Evolutionary conservation across 768 basidiomycete genomes (phyloP).

Genomic region (Coprinopsis strossmayeri): DNA sequence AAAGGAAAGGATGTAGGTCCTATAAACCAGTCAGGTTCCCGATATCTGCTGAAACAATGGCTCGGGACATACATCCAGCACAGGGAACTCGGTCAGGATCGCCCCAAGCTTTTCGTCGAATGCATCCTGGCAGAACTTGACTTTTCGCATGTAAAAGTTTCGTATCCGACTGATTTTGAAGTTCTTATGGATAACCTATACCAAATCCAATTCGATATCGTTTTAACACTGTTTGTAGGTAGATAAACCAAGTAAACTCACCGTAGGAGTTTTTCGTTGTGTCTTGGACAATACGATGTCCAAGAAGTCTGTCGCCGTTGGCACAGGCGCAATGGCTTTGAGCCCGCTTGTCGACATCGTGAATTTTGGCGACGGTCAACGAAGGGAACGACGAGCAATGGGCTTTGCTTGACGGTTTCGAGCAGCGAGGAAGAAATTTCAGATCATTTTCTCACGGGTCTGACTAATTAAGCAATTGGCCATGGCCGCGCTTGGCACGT

Average conservation of each 20-base stretch:
- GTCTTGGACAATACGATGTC: slow-evolving; percentile 93
- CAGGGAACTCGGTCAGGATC: slow-evolving; percentile 94
- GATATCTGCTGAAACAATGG: slow-evolving; percentile 17
- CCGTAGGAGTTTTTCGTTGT: slow-evolving; percentile 96
- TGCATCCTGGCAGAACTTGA: slow-evolving; percentile 96
- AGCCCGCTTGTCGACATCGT: slow-evolving; percentile 80
- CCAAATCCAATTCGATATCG: neutral
- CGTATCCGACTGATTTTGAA: slow-evolving; percentile 99
- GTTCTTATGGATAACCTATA: slow-evolving; percentile 96
- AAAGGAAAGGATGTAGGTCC: slow-evolving; percentile 95
- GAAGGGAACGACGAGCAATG: neutral
- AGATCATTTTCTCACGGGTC: slow-evolving; percentile 12
- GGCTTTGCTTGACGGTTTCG: neutral
- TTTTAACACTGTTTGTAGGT: neutral
- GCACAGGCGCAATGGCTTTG: slow-evolving; percentile 98
- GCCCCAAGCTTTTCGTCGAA: slow-evolving; percentile 94
- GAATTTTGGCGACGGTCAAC: slow-evolving; percentile 9
- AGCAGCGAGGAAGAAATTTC: slow-evolving; percentile 7
- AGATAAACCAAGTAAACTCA: slow-evolving; percentile 23
- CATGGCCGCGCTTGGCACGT: too few species aligned
- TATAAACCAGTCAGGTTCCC: slow-evolving; percentile 18
- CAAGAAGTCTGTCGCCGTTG: slow-evolving; percentile 90
- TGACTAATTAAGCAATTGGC: too few species aligned
- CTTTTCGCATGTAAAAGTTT: slow-evolving; percentile 98
- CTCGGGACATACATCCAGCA: slow-evolving; percentile 78